Percentiles rank a stretch among this genome's conserved stretches.
These are phyloP conservation scores for Buddleja alternifolia DNA, from an alignment of 257 asterid species.

Conservation along the genomic window DNA sequence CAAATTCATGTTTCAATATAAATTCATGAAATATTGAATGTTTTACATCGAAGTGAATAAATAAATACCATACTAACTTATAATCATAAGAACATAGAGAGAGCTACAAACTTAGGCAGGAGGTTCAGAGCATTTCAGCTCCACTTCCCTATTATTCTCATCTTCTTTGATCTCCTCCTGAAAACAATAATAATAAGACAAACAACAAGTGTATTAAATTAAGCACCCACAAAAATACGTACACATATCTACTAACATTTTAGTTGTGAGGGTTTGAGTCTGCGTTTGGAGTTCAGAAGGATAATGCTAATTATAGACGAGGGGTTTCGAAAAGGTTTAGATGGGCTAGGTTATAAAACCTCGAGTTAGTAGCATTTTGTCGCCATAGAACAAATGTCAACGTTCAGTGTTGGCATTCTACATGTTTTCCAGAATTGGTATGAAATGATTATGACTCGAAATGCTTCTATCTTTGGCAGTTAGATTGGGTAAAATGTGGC, in stretches of 20 bases:
- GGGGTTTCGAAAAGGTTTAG: too few species aligned
- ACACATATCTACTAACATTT: background rate
- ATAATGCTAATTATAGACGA: background rate
- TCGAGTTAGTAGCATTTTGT: too few species aligned
- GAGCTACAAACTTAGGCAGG: slow-evolving; percentile 32
- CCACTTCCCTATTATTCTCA: slow-evolving; percentile 39
- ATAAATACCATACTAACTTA: slow-evolving; percentile 15
- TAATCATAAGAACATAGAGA: slow-evolving; percentile 14
- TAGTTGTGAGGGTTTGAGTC: background rate
- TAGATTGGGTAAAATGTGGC: too few species aligned
- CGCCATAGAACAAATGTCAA: too few species aligned
- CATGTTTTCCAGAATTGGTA: too few species aligned
- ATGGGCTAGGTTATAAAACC: too few species aligned
- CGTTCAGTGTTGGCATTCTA: too few species aligned
- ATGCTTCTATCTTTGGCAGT: too few species aligned
- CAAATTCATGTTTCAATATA: slow-evolving; percentile 18
- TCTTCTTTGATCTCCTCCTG: slow-evolving; percentile 50
- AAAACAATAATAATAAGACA: slow-evolving; percentile 16
- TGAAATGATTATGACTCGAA: too few species aligned
- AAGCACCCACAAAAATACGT: slow-evolving; percentile 17
- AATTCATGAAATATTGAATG: slow-evolving; percentile 2
- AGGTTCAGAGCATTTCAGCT: slow-evolving; percentile 44
- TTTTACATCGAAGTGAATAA: slow-evolving; percentile 10
- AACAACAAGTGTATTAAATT: background rate
- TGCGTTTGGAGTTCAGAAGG: too few species aligned